Percentiles rank a stretch among this genome's conserved stretches.
phyloP scores from a whole-genome alignment of 2,329 filamentous ascomycete species.

The Epicoccum sorghinum region DNA sequence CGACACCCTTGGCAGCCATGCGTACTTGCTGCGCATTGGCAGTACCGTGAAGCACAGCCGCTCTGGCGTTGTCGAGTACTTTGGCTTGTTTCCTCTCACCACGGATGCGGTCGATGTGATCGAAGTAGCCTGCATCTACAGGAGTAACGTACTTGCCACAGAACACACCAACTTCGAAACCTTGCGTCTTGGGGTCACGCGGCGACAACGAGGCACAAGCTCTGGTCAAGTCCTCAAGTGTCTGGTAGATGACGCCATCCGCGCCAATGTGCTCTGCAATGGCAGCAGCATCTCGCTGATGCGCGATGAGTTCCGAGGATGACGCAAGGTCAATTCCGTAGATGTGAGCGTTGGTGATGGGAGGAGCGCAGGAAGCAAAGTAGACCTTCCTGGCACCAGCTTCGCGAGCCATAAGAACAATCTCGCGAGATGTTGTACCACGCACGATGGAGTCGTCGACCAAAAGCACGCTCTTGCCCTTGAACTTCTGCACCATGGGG shows the following conservation, averaged over 20 bases:
- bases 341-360: conserved; percentile 85
- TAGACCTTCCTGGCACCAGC: conserved; percentile 81
- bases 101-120: conserved; percentile 74
- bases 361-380: conserved; percentile 81
- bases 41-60: conserved; percentile 67
- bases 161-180: conserved; percentile 93
- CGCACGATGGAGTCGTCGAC: conserved; percentile 92
- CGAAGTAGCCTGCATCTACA: conserved; percentile 80
- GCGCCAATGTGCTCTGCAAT: conserved; percentile 74
- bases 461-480: conserved; percentile 77
- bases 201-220: conserved; percentile 77
- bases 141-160: conserved; percentile 84
- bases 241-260: conserved; percentile 78
- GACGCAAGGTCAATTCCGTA: conserved; percentile 81
- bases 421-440: conserved; percentile 80
- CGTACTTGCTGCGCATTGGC: conserved; percentile 66
- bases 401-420: conserved; percentile 83
- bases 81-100: conserved; percentile 73
- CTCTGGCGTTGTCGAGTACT: conserved; percentile 67
- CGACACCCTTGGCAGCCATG: conserved; percentile 66
- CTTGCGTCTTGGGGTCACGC: conserved; percentile 59
- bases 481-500: conserved; percentile 84
- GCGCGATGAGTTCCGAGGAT: conserved; percentile 72
- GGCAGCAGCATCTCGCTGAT: conserved; percentile 65
- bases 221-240: conserved; percentile 77